These are phyloP conservation scores for Mycena capillaripes DNA, from an alignment of 768 basidiomycete species.

Conservation along the genomic window DNA sequence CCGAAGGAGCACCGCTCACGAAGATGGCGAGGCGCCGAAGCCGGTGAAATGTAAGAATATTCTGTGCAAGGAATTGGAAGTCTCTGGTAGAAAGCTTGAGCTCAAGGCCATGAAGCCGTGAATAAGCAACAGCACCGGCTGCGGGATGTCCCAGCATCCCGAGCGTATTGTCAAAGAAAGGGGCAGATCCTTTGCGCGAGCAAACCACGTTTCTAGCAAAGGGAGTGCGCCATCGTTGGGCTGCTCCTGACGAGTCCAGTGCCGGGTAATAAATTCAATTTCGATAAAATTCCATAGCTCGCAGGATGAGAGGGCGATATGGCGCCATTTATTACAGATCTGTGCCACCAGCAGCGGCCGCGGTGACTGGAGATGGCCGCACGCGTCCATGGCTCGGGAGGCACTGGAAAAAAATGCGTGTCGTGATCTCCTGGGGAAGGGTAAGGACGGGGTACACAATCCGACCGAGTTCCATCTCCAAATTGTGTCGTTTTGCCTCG, in stretches of 20 bases:
- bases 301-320: not conserved
- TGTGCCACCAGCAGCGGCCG: not conserved
- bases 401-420: not conserved
- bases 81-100: not conserved
- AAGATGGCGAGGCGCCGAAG: not conserved
- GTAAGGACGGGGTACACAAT: not conserved
- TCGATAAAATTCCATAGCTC: not conserved
- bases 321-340: not conserved
- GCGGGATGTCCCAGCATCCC: not conserved
- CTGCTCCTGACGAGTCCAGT: not conserved
- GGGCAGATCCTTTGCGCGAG: not conserved
- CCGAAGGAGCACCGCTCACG: too few relatives aligned
- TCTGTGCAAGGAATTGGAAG: not conserved
- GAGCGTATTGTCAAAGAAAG: not conserved
- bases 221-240: not conserved
- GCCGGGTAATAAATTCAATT: not conserved
- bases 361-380: not conserved
- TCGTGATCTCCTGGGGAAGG: not conserved
- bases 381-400: not conserved
- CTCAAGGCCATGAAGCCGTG: not conserved
- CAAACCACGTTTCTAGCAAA: conserved; percentile 3
- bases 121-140: not conserved
- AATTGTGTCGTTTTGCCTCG: not conserved
- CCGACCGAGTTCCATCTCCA: not conserved
- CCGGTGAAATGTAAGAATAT: not conserved